Evolutionary conservation across 1,139 yeast genomes (phyloP).

Genomic region (Ashbya aceris): DNA sequence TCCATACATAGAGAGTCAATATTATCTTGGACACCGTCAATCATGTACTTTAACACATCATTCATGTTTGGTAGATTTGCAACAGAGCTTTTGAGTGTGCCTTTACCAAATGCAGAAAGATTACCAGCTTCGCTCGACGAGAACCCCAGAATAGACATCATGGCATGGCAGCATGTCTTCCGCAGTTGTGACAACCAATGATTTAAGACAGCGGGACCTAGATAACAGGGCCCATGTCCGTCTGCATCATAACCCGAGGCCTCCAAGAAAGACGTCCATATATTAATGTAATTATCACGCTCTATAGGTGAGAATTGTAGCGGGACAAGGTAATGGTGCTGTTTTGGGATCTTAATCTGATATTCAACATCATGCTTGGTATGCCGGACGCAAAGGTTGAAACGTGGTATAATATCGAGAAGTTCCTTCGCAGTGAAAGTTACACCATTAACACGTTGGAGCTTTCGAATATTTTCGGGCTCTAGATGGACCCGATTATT

Average conservation of each 20-base stretch:
- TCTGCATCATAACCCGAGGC: constrained; percentile 48
- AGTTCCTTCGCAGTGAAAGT: constrained; percentile 18
- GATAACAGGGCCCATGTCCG: constrained; percentile 44
- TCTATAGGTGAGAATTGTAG: constrained; percentile 76
- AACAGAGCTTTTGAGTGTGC: constrained; percentile 17
- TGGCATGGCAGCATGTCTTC: constrained; percentile 79
- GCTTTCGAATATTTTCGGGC: background rate
- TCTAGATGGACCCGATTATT: background rate
- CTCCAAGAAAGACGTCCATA: constrained; percentile 48
- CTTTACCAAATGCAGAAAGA: background rate
- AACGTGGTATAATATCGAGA: constrained; percentile 17
- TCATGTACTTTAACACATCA: constrained; percentile 58
- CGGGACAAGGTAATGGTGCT: constrained; percentile 55
- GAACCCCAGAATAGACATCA: constrained; percentile 37
- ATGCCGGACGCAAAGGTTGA: constrained; percentile 56
- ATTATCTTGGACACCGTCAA: constrained; percentile 42
- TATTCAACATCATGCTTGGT: constrained; percentile 73
- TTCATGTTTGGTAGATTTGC: constrained; percentile 46
- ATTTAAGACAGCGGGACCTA: constrained; percentile 27
- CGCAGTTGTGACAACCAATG: constrained; percentile 61
- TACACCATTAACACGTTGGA: constrained; percentile 14
- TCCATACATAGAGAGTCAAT: constrained; percentile 42
- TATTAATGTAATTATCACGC: constrained; percentile 65
- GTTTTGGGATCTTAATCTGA: constrained; percentile 72
- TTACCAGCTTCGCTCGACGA: background rate